phyloP scores from a whole-genome alignment of 2,329 filamentous ascomycete genomes.

The Fusarium brachygibbosum region DNA sequence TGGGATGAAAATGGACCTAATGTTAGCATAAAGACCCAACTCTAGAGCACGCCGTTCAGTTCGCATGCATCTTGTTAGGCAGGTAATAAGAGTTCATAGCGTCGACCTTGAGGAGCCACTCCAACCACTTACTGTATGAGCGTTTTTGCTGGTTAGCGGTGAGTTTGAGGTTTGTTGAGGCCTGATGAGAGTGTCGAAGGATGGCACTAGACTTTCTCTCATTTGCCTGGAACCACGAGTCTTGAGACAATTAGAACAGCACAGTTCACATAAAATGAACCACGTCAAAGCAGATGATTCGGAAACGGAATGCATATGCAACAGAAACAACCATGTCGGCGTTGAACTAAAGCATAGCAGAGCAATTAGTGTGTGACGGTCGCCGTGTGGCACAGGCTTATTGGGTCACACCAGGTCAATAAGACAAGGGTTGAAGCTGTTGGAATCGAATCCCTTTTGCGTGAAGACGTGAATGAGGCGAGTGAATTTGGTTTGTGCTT shows the following conservation, averaged over 20 bases:
- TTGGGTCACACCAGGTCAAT: constrained; percentile 43
- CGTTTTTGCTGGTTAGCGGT: constrained; percentile 37
- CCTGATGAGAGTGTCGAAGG: constrained; percentile 17
- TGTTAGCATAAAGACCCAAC: constrained; percentile 17
- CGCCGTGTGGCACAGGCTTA: constrained; percentile 49
- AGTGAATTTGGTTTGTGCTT: constrained; percentile 18
- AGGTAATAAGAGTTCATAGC: constrained; percentile 33
- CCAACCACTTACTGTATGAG: constrained; percentile 7
- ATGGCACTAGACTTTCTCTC: neutral
- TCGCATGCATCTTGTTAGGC: constrained; percentile 36
- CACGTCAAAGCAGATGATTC: constrained; percentile 42
- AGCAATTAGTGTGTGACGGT: constrained; percentile 38
- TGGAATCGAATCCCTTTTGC: constrained; percentile 27
- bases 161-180: constrained; percentile 41
- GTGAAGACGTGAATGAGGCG: constrained; percentile 32
- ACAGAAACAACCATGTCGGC: constrained; percentile 27
- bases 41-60: constrained; percentile 31
- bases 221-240: constrained; percentile 2
- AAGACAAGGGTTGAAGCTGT: constrained; percentile 32
- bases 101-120: constrained; percentile 25
- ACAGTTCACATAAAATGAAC: constrained; percentile 22
- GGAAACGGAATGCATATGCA: constrained; percentile 33
- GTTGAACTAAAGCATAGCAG: constrained; percentile 26
- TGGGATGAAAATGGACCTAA: constrained; percentile 16
- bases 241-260: constrained; percentile 7